Conservation (phyloP, 768 basidiomycete species). For the Mycena sanguinolenta region DNA sequence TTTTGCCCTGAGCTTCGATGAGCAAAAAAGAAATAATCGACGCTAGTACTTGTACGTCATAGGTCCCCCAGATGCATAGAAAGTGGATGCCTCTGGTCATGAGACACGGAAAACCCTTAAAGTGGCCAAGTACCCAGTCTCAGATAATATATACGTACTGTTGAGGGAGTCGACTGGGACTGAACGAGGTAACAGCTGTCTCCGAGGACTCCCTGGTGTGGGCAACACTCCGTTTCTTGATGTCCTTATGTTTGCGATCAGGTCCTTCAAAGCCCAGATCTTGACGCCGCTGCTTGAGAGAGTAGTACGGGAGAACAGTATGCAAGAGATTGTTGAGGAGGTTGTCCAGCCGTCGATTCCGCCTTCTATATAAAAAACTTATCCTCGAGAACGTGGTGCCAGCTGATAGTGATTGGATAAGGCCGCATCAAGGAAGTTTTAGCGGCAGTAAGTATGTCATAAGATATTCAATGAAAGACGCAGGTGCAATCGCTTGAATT, state of each 20-base stretch:
- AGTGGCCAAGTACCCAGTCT: no score
- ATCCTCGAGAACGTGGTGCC: conserved; percentile 45
- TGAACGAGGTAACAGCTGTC: conserved; percentile 8
- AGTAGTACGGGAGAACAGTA: conserved; percentile 33
- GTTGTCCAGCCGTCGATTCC: conserved; percentile 42
- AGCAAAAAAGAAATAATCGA: no score
- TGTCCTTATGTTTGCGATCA: not conserved
- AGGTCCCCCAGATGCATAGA: no score
- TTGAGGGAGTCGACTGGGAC: conserved; percentile 1
- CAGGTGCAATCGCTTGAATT: not conserved
- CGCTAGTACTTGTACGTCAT: no score
- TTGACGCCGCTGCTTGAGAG: not conserved
- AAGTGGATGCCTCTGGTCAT: no score
- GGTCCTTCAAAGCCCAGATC: no score
- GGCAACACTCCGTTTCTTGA: not conserved
- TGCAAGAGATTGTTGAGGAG: conserved; percentile 38
- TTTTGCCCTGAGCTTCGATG: no score
- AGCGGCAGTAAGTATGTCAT: not conserved
- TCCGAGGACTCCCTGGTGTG: not conserved
- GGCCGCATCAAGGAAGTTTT: not conserved
- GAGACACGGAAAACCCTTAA: no score
- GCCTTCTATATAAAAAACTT: conserved; percentile 43
- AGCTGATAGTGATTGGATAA: conserved; percentile 3
- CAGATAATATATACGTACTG: no score
- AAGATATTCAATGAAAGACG: not conserved